phyloP scores from a whole-genome alignment of 208 protist genomes.

The Acanthamoeba divionensis region DNA sequence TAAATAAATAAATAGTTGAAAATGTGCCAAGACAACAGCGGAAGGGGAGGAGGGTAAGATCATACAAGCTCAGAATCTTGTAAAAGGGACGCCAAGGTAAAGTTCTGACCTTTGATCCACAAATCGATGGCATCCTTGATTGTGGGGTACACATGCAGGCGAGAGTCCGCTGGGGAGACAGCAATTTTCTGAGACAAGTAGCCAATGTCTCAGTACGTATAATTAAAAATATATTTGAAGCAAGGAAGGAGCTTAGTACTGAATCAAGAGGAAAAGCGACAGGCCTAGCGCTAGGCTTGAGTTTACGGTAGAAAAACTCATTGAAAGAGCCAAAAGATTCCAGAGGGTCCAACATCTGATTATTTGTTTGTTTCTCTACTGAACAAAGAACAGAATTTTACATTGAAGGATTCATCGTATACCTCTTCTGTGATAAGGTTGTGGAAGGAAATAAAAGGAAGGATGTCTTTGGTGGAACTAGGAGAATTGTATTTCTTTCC shows the following conservation, averaged over 20 bases:
- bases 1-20: not conserved
- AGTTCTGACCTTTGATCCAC: conserved; percentile 57
- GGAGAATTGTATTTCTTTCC: conserved; percentile 57
- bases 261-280: conserved; percentile 38
- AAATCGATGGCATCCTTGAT: not conserved
- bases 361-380: not conserved
- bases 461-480: conserved; percentile 20
- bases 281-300: conserved; percentile 73
- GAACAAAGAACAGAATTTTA: not conserved
- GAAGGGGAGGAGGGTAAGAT: not conserved
- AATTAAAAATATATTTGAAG: not conserved
- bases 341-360: conserved; percentile 33
- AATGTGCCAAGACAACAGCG: not conserved
- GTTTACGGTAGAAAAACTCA: conserved; percentile 80
- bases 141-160: conserved; percentile 14
- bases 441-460: conserved; percentile 41
- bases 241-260: not conserved
- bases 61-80: conserved; percentile 30
- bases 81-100: conserved; percentile 7
- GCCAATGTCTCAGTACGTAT: not conserved
- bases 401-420: not conserved
- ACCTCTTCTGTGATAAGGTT: conserved; percentile 30
- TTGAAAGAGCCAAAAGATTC: conserved; percentile 69
- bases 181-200: conserved; percentile 28
- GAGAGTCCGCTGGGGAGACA: conserved; percentile 43